Evolutionary conservation across 2,329 filamentous ascomycete species (phyloP), one percentile per base, ranked within the genome.

Genomic region (Talaromyces sp.): DNA sequence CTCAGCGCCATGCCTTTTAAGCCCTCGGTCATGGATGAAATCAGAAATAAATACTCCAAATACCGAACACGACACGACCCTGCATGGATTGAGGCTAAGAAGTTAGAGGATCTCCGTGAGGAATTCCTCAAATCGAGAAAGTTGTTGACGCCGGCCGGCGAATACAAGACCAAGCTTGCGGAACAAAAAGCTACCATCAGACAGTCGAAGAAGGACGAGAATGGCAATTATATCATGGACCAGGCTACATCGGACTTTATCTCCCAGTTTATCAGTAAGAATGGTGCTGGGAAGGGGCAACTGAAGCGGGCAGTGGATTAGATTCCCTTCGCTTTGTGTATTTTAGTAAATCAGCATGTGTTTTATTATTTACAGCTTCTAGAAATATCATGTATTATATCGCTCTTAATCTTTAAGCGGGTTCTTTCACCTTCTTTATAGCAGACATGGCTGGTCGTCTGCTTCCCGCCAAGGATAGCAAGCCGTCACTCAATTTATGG

Each of bases 61-160:
- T 95, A 93, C 86, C 85, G 93, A 73, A 92, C 89, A 62, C 84
- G 91, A 57, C 92, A 96, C 80, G 90, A 93, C 68, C 81, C 85
- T 54, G 90, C 89, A 76, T 96, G 90, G 75, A 77, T 93, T 61
- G 82, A 82, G 69, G 80, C 82, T 78, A 89, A 89, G 82, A 82
- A 87, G 76, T 79, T 82, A 66, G 84, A 89, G 75, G 88, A 86
- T 67, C 77, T 78, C 57, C 79, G 78, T 68, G 75, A 77, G 70
- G 76, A 80, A 68, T 79, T 79, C 73, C 75, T 78, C 70, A 75
- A 80, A 70, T 79, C 77, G 70, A 75, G 74, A 67, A 77, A 73
- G 67, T 78, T 84, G 74, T 73, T 81, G 67, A 84, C 82, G 60
- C 83, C 83, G 11, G 69, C 78, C 69, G 78, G 80, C 64, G 80